Evolutionary conservation across 2,329 filamentous ascomycete genomes (phyloP), one percentile per base, ranked within the genome.

Genomic region (Apiospora pterosperma): DNA sequence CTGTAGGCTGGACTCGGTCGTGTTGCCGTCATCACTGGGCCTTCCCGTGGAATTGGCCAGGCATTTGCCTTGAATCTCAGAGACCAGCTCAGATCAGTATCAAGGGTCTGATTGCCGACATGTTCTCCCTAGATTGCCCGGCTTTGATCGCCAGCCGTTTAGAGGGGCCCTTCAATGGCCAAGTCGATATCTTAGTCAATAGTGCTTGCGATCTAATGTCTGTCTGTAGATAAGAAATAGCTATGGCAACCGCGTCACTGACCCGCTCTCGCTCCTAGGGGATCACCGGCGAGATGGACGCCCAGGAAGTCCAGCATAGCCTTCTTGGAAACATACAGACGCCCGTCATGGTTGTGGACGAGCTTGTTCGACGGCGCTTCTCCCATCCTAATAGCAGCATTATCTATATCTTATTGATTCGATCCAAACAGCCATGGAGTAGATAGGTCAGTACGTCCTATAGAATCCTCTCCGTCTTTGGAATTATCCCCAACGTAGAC

Each of bases 291-390:
- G 67, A 72, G 1, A 71, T 76, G 68, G 59, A 59, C 0, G 62
- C 65, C 0, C 69, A 72, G 0, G 74, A 74, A 25, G 68, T 78
- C 0, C 73, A 76, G 31, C 64, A 67, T 23, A 76, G 75, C 31
- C 64, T 77, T 2, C n/a, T 76, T 0, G 75, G 75, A 5, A 78
- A 78, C 34, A 65, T 78, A 0, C 76, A 77, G 64, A 74, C 73
- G 7, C 74, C 76, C 0, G 73, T 77, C 0, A 62, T 77, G 41
- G 75, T 77, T n/a, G 74, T 77, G 21, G 75, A 78, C 7, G 73
- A 76, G 8, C 64, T 78, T 2, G 73, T 77, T 4, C 72, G 71
- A 39, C 64, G 70, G 25, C 70, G 67, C 4, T 69, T 70, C 61
- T 77, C 78, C 38, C 76, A 73, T 7, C 71, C 65, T 1, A 69